Evolutionary conservation across 1,284 basidiomycete species (phyloP).

Genomic region (Ceratobasidium theobromae): DNA sequence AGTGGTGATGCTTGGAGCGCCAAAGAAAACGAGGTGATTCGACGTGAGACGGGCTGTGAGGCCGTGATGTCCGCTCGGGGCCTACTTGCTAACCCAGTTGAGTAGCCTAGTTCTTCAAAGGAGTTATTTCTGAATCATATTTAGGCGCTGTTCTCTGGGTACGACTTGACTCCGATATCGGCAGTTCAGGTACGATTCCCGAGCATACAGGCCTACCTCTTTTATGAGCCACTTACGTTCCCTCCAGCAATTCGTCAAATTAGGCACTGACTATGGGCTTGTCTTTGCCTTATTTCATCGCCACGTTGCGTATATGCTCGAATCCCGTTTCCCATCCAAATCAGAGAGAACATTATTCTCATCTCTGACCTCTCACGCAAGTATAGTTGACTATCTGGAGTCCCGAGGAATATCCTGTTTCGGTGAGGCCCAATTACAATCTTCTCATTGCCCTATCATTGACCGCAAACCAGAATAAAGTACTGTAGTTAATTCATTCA

Average conservation of each 20-base stretch:
- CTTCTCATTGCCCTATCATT: no score
- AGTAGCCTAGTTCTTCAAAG: slow-evolving; percentile 21
- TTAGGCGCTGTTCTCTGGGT: slow-evolving; percentile 56
- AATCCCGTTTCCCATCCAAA: slow-evolving; percentile 46
- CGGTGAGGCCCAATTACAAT: no score
- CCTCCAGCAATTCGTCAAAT: slow-evolving; percentile 48
- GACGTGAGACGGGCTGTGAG: slow-evolving; percentile 50
- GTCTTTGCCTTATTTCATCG: slow-evolving; percentile 52
- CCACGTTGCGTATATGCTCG: slow-evolving; percentile 55
- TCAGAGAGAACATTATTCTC: slow-evolving; percentile 55
- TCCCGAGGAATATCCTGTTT: slow-evolving; percentile 42
- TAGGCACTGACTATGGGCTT: slow-evolving; percentile 51
- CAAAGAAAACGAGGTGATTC: slow-evolving; percentile 48
- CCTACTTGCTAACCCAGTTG: slow-evolving; percentile 57
- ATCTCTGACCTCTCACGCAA: slow-evolving; percentile 48
- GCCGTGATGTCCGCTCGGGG: slow-evolving; percentile 62
- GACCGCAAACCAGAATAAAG: no score
- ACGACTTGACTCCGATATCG: slow-evolving; percentile 50
- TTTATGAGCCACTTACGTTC: not conserved
- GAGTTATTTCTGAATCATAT: slow-evolving; percentile 1
- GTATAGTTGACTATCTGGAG: slow-evolving; percentile 51
- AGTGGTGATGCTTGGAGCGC: slow-evolving; percentile 56
- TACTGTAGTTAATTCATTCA: no score
- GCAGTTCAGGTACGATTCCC: slow-evolving; percentile 46
- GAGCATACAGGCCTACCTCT: not conserved